Conservation (phyloP, 768 basidiomycete species). For the Mycena filopes region DNA sequence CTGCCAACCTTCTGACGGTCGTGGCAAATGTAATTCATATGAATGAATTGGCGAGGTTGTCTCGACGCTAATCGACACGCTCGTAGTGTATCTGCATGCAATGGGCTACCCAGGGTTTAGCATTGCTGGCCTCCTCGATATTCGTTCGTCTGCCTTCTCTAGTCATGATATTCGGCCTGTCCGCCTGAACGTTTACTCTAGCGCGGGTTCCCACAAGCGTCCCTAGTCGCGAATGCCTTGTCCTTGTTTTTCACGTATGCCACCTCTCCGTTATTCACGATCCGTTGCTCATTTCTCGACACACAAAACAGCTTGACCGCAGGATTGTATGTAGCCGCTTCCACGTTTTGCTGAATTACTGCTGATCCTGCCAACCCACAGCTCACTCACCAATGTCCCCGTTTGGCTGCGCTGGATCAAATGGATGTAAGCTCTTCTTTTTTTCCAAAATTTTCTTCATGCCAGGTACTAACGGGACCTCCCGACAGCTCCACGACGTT, state of each 20-base stretch:
- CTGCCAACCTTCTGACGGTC: conserved; percentile 46
- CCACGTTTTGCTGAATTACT: neutral
- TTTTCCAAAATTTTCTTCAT: neutral
- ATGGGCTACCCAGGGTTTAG: conserved; percentile 38
- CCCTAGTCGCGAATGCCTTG: conserved; percentile 43
- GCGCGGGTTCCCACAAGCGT: conserved; percentile 45
- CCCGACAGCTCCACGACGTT: conserved; percentile 47
- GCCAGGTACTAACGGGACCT: neutral
- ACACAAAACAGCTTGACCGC: conserved; percentile 20
- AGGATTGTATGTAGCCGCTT: conserved; percentile 23
- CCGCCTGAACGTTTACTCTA: conserved; percentile 7
- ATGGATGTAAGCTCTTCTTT: conserved; percentile 39
- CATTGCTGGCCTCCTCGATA: conserved; percentile 42
- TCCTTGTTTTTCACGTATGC: conserved; percentile 32
- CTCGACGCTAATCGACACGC: neutral
- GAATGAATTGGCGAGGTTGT: neutral
- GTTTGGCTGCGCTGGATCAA: conserved; percentile 51
- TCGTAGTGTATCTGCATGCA: conserved; percentile 35
- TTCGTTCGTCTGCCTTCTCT: conserved; percentile 20
- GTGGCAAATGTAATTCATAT: conserved; percentile 46
- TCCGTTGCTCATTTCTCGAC: neutral
- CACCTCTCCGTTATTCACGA: neutral
- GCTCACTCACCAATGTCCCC: conserved; percentile 39
- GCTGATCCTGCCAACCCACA: conserved; percentile 1
- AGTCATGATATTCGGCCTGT: neutral